Evolutionary conservation across 2,329 filamentous ascomycete species (phyloP), one percentile per base, ranked within the genome.

Genomic region (Bipolaris zeicola): DNA sequence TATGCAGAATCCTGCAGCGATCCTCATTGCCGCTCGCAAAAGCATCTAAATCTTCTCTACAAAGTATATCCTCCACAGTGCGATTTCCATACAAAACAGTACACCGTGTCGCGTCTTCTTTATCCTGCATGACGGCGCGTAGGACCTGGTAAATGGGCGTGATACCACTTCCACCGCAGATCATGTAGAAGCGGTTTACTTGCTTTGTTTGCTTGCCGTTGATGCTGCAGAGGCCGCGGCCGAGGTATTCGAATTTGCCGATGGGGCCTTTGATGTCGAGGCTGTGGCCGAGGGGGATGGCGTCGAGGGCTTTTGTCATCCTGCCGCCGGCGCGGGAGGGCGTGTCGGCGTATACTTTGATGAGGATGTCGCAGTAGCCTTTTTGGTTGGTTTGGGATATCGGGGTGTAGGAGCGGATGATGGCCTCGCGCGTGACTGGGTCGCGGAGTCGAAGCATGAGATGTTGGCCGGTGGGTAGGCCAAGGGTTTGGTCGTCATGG

Each of bases 91-190:
- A 83, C 0, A 97, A 78, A 0, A 97, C 82, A 1, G 89, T 77
- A 68, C 91, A 96, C 2, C 74, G 78, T 0, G 90, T 95, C 7
- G 74, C 63, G 68, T 94, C 90, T 0, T 79, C 72, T 1, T 72
- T 65, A 60, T 94, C 86, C 43, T 83, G 80, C 73, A 92, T 83
- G 0, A 96, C 85, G 0, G 90, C 89, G 6, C 90, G 82, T 50
- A 96, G 79, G 3, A 96, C 90, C 69, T 95, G 90, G 72, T 88
- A 95, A 61, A 96, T 90, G 0, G 93, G 93, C n/a, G 93, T 96
- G 68, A 97, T 89, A 0, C 93, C 93, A n/a, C 86, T 91, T 5
- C 93, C 93, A 13, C 85, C 93, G 66, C 91, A 95, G 31, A 96
- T 87, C 92, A 96, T 96, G 70, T 90, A 81, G 74, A 96, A 91